phyloP scores from a whole-genome alignment of 495 filamentous ascomycete genomes.

The Aspergillus heteromorphus region DNA sequence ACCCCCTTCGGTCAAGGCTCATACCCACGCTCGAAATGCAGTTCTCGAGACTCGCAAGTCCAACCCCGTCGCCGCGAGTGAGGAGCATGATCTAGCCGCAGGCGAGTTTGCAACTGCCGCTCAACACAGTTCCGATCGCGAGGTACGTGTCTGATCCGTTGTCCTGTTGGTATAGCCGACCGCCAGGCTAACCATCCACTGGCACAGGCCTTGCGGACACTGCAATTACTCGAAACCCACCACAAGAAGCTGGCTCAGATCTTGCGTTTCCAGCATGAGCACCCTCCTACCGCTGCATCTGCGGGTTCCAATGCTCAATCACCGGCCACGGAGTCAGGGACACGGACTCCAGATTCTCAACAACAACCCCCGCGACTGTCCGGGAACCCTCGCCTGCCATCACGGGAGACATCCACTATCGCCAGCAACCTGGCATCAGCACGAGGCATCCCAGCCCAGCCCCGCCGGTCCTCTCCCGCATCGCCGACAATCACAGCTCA shows the following conservation, averaged over 20 bases:
- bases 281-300: conserved; percentile 36
- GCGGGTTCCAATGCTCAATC: conserved; percentile 9
- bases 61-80: conserved; percentile 72
- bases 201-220: conserved; percentile 65
- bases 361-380: conserved; percentile 31
- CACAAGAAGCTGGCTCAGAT: conserved; percentile 75
- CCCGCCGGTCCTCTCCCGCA: conserved; percentile 52
- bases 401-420: conserved; percentile 75
- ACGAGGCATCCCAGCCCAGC: conserved; percentile 72
- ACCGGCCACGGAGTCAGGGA: conserved; percentile 17
- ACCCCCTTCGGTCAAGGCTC: conserved; percentile 53
- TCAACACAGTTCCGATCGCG: conserved; percentile 65
- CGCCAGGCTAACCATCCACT: background rate
- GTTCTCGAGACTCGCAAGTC: conserved; percentile 70
- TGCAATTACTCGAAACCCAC: conserved; percentile 80
- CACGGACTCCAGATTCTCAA: conserved; percentile 28
- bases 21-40: conserved; percentile 79
- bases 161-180: background rate
- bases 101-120: conserved; percentile 83
- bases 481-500: conserved; percentile 70
- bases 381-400: conserved; percentile 46
- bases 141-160: conserved; percentile 43
- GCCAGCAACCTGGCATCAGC: conserved; percentile 88
- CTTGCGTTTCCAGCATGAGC: conserved; percentile 63
- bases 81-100: conserved; percentile 84